Percentiles rank a stretch among this genome's conserved stretches.
phyloP scores from a whole-genome alignment of 202 grass and related monocot species.

The Brachypodium distachyon region DNA sequence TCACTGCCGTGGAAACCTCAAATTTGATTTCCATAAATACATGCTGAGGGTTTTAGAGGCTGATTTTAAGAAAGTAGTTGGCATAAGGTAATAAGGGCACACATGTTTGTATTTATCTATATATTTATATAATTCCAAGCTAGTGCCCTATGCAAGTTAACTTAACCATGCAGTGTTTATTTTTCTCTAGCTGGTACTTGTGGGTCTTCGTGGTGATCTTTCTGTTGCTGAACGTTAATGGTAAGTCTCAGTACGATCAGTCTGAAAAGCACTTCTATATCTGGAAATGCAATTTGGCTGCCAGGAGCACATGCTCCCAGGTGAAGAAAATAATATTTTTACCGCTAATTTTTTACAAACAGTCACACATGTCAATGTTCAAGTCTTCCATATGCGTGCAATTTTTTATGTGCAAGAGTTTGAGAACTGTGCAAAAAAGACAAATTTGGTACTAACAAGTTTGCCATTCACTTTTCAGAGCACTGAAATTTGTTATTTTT shows the following conservation, averaged over 20 bases:
- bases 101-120: neutral
- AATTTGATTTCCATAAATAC: conserved; percentile 82
- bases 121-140: neutral
- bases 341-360: no score
- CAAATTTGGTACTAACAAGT: no score
- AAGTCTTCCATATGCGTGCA: no score
- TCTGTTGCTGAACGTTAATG: conserved; percentile 71
- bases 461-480: no score
- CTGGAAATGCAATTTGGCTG: neutral
- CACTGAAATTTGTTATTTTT: no score
- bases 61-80: conserved; percentile 84
- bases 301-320: no score
- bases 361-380: no score
- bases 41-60: conserved; percentile 68
- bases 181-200: conserved; percentile 61
- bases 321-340: no score
- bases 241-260: conserved; percentile 23
- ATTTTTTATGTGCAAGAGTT: no score
- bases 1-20: conserved; percentile 47
- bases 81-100: conserved; percentile 57
- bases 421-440: no score
- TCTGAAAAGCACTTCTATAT: neutral
- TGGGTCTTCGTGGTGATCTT: conserved; percentile 80
- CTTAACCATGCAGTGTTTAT: neutral
- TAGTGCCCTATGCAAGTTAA: neutral